Base-by-base conservation (phyloP, 352 stramenopile species). In the Phytophthora pistaciae region DNA sequence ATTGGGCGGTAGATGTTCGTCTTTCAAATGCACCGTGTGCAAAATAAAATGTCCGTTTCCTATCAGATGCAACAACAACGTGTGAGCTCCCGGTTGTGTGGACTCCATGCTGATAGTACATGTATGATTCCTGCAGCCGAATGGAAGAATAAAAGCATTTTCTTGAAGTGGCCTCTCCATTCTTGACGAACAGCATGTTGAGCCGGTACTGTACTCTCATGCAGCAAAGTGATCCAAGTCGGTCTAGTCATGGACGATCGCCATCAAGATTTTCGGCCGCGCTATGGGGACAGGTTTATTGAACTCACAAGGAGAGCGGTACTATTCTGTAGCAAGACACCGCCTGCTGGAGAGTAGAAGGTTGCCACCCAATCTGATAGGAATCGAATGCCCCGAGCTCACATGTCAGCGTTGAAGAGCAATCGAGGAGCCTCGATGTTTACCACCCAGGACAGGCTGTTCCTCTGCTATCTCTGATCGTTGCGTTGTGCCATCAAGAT, bases 1-100 rank as follows among this genome's bases (percentile, higher is more conserved):
- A 56, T 23, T 56, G 50, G 23, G 23, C 50, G 50, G 36, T 56
- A 38, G 1, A 56, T 56, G 50, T 40, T 56, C 50, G 14, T 56
- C 50, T 20, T 16, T n/a, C 1, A 33, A 33, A n/a, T 33, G 20
- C 21, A 31, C 48, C 25, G 25, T n/a, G 48, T 33, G 29, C 29
- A 33, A 9, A 33, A 33, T 33, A 33, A 33, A 9, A 9, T 33
- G 5, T 9, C 7, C 29, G 29, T 33, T 33, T 33, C 5, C 29
- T 33, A 33, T 33, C 5, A 33, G 29, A 33, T 33, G 25, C 25
- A 29, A 33, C 29, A 33, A 33, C 29, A 33, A 33, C 29, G 29
- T 33, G 29, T 33, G 29, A 8, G 29, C 7, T 33, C 29, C 7
- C 29, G 6, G 29, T 33, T 33, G 29, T 33, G 29, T 33, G 29